Evolutionary conservation across 352 stramenopile species (phyloP).

Genomic region (Saprolegnia diclina): DNA sequence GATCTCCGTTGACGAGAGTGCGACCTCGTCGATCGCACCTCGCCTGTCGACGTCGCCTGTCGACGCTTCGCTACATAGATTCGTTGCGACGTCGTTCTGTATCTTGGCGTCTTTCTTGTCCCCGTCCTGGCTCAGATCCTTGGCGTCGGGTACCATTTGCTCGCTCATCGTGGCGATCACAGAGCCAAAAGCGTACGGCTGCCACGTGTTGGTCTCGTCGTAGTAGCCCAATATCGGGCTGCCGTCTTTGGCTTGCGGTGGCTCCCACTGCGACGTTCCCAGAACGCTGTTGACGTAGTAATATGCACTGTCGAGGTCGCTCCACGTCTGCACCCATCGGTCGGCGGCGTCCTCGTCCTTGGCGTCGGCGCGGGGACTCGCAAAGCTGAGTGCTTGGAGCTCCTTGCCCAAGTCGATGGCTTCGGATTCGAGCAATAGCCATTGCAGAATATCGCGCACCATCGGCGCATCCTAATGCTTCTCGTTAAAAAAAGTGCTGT

Average conservation of each 20-base stretch:
- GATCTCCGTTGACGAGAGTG: too few species aligned
- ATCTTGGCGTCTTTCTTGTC: not conserved
- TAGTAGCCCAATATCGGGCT: constrained; percentile 42
- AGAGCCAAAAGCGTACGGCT: constrained; percentile 9
- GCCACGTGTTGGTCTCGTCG: constrained; percentile 51
- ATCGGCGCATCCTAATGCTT: constrained; percentile 40
- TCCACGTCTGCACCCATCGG: constrained; percentile 57
- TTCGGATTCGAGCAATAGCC: constrained; percentile 68
- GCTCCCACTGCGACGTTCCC: constrained; percentile 56
- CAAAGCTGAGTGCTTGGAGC: constrained; percentile 53
- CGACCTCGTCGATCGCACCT: too few species aligned
- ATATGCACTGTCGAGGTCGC: constrained; percentile 47
- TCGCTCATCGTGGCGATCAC: not conserved
- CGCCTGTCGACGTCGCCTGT: too few species aligned
- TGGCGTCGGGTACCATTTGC: constrained; percentile 8
- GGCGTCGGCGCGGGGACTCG: constrained; percentile 24
- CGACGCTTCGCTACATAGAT: too few species aligned
- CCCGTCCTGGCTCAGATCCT: not conserved
- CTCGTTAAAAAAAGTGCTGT: too few species aligned
- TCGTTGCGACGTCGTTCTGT: too few species aligned
- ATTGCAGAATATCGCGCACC: constrained; percentile 64
- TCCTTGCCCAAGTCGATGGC: constrained; percentile 51
- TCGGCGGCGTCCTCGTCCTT: constrained; percentile 38
- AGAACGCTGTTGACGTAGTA: constrained; percentile 64
- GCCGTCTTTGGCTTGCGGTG: constrained; percentile 31